Base-by-base conservation (phyloP, 2,329 filamentous ascomycete species). In the Ascochyta clinopodiicola region DNA sequence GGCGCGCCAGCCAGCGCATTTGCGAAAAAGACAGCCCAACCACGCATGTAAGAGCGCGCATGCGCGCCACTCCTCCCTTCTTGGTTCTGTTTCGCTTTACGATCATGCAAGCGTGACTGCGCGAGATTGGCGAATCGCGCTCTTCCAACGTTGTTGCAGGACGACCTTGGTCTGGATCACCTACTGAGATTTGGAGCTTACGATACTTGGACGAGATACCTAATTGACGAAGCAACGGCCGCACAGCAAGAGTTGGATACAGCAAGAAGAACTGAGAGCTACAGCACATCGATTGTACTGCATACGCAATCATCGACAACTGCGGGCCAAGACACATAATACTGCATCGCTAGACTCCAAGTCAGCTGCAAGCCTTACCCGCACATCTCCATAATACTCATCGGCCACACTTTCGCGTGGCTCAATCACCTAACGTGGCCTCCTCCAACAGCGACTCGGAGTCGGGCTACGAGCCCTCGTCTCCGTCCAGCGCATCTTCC, bases 21-120 rank as follows among this genome's bases (percentile, higher is more conserved):
- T 44, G 49, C 56, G 45, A 44, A 56, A 58, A 53, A 53, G 51
- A 61, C 57, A 61, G 66, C 66, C 64, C 66, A 68, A 67, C 64
- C 62, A 63, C 64, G 57, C 61, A 58, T 51, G 55, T 64, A 67
- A 67, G 57, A 59, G 54, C 47, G 61, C 60, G 57, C 44, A 42
- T 50, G 55, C 62, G 60, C 64, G 64, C 60, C 31, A 9, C 48
- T 34, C 17, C 44, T 43, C 53, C 39, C 34, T 27, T 7, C 35
- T 48, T 52, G 54, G n/a, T 57, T 48, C 39, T 48, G 54, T 52
- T 57, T 57, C 48, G 54, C 39, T 43, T 38, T 51, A 19, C 38
- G 44, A 32, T 29, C 39, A 48, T 51, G 48, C 54, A 57, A 44
- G 48, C 43, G 52, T 47, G 52, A 51, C 46, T 38, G 37, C 50